A percentile compares a stretch with the other conserved stretches of the same genome.
Conservation (phyloP, 1,284 basidiomycete species). For the Sporisorium sorghi region DNA sequence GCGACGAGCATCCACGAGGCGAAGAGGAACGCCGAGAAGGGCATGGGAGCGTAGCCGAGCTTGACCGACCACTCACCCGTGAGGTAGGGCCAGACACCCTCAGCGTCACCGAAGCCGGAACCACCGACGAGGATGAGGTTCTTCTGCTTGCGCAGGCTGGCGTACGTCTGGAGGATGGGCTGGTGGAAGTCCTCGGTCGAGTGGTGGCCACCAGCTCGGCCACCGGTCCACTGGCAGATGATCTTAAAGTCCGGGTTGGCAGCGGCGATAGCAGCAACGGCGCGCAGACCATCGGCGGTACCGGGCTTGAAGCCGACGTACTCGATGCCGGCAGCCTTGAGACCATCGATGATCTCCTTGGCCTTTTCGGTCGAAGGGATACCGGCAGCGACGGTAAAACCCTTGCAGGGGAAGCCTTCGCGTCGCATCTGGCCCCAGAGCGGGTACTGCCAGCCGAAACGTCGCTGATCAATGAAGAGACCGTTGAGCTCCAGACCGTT, state of each 20-base stretch:
- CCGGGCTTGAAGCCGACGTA: constrained; percentile 98
- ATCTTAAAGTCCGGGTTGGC: constrained; percentile 97
- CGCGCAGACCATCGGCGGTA: constrained; percentile 94
- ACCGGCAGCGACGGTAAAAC: constrained; percentile 97
- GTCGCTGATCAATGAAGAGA: constrained; percentile 97
- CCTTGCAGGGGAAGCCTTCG: constrained; percentile 94
- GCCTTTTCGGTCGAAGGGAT: constrained; percentile 93
- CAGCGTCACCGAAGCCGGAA: constrained; percentile 95
- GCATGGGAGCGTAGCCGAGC: constrained; percentile 94
- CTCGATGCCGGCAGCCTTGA: constrained; percentile 85
- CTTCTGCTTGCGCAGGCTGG: constrained; percentile 84
- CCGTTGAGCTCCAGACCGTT: constrained; percentile 87
- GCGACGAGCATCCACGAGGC: constrained; percentile 97
- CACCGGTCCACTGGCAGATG: constrained; percentile 98
- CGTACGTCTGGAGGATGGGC: constrained; percentile 90
- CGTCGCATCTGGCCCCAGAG: constrained; percentile 96
- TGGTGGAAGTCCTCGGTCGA: constrained; percentile 99
- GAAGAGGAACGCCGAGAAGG: constrained; percentile 94
- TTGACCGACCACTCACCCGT: constrained; percentile 92
- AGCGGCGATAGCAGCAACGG: constrained; percentile 94
- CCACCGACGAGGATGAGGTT: constrained; percentile 93
- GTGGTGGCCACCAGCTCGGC: constrained; percentile 98
- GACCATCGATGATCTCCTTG: constrained; percentile 85
- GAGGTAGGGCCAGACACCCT: constrained; percentile 96
- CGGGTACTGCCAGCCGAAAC: constrained; percentile 93